phyloP scores from a whole-genome alignment of 495 filamentous ascomycete species.

The Wilcoxina mikolae region DNA sequence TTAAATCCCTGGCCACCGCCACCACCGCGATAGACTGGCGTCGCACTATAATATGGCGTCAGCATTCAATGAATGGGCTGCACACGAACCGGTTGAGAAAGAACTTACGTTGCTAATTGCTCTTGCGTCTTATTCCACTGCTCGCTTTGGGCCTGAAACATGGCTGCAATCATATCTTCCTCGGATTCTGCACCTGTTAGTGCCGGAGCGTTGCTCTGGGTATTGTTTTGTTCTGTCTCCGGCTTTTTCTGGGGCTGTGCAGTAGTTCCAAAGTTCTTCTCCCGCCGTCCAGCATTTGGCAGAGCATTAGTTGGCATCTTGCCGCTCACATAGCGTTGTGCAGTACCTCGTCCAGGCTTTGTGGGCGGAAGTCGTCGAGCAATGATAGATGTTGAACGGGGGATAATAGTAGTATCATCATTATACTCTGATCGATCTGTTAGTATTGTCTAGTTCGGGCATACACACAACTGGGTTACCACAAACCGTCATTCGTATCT shows the following conservation, averaged over 20 bases:
- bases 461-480: neutral
- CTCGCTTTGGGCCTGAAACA: constrained; percentile 69
- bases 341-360: constrained; percentile 67
- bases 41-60: constrained; percentile 37
- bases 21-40: constrained; percentile 43
- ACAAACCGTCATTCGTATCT: constrained; percentile 79
- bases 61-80: constrained; percentile 12
- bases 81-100: constrained; percentile 1
- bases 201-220: constrained; percentile 37
- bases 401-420: constrained; percentile 90
- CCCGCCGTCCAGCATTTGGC: constrained; percentile 48
- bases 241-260: constrained; percentile 38
- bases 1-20: constrained; percentile 35
- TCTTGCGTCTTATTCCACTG: constrained; percentile 81
- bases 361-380: constrained; percentile 72
- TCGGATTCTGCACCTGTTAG: constrained; percentile 38
- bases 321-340: constrained; percentile 89
- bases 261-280: constrained; percentile 34
- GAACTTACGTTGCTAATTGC: constrained; percentile 76
- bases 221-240: constrained; percentile 47
- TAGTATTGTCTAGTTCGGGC: neutral
- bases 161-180: constrained; percentile 77
- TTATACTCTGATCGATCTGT: constrained; percentile 59
- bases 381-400: constrained; percentile 83
- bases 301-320: constrained; percentile 87